These are phyloP conservation scores for Pseudonectria foliicola DNA, from an alignment of 2,329 filamentous ascomycete species.

Conservation along the genomic window DNA sequence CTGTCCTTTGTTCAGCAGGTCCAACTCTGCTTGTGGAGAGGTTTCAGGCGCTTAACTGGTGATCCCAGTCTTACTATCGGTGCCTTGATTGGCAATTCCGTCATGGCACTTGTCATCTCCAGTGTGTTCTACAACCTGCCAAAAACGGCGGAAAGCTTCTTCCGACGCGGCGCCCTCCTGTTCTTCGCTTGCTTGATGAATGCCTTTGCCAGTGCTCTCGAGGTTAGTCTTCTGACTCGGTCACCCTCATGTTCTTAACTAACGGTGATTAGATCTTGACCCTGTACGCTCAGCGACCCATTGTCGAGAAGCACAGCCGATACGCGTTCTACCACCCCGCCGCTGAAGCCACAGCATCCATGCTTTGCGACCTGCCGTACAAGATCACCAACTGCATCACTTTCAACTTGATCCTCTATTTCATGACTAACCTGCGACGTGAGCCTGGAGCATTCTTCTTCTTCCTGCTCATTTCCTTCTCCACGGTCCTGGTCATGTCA, in stretches of 20 bases:
- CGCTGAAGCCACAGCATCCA: conserved; percentile 79
- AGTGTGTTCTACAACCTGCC: conserved; percentile 75
- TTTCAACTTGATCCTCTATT: conserved; percentile 80
- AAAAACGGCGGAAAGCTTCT: conserved; percentile 63
- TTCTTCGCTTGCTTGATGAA: conserved; percentile 88
- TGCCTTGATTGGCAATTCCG: conserved; percentile 62
- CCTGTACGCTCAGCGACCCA: conserved; percentile 80
- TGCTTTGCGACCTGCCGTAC: conserved; percentile 80
- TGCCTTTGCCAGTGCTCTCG: conserved; percentile 71
- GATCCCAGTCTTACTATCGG: conserved; percentile 70
- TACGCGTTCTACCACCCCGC: conserved; percentile 89
- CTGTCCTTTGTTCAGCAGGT: conserved; percentile 72
- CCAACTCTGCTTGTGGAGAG: conserved; percentile 71
- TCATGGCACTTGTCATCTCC: conserved; percentile 70
- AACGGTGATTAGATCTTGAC: conserved; percentile 57
- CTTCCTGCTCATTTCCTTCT: conserved; percentile 70
- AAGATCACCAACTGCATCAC: conserved; percentile 63
- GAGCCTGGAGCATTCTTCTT: conserved; percentile 76
- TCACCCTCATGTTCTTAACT: background rate
- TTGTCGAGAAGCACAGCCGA: conserved; percentile 81
- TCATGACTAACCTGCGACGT: conserved; percentile 75
- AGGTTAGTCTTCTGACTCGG: conserved; percentile 38
- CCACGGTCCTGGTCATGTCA: conserved; percentile 63
- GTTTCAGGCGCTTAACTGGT: conserved; percentile 67
- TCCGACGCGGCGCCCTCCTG: conserved; percentile 67